Evolutionary conservation across 1,284 basidiomycete genomes (phyloP), one percentile per base, ranked within the genome.

Genomic region (Blastosporella zonata): DNA sequence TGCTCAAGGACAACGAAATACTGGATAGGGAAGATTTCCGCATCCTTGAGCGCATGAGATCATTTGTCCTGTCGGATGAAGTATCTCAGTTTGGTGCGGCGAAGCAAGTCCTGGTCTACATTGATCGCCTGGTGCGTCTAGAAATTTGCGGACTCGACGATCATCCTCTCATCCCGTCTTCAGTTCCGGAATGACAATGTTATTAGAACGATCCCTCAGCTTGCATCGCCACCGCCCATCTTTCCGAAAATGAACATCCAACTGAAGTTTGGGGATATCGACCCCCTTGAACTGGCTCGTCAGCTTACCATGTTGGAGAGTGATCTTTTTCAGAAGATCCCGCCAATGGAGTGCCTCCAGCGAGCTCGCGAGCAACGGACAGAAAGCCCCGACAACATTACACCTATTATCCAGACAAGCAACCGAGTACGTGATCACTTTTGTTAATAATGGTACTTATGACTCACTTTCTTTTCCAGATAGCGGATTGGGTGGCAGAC

Each of bases 261-360:
- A 68, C 68, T 92, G 55, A 93, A 92, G 59, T 73, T 96, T 13
- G 67, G 87, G n/a, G 93, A 95, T 55, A 81, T 96, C 41, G 93
- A 98, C 59, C 77, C 95, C 2, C 67, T 95, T 27, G 97, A 99
- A 67, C 68, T 98, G 13, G 95, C 94, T 0, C 80, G 97, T 33
- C 97, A 99, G 65, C 71, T 99, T 46, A 98, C 97, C 1, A 82
- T 98, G 47, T 79, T 97, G 73, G 97, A 99, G 66, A 88, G 87
- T 55, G 77, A 81, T 28, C 71, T 97, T 42, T 99, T 96, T 69
- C 82, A 86, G 65, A 86, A 82, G 62, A 95, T 99, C 58, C 83
- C 84, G 33, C 87, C 93, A 0, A 89, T 90, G 67, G 96, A 99
- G 66, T 93, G 95, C 68, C 72, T 99, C 12, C 83, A 83, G 57